A percentile compares a stretch with the other conserved stretches of the same genome.
phyloP scores from a whole-genome alignment of 2,329 filamentous ascomycete genomes.

The Aplosporella prunicola region DNA sequence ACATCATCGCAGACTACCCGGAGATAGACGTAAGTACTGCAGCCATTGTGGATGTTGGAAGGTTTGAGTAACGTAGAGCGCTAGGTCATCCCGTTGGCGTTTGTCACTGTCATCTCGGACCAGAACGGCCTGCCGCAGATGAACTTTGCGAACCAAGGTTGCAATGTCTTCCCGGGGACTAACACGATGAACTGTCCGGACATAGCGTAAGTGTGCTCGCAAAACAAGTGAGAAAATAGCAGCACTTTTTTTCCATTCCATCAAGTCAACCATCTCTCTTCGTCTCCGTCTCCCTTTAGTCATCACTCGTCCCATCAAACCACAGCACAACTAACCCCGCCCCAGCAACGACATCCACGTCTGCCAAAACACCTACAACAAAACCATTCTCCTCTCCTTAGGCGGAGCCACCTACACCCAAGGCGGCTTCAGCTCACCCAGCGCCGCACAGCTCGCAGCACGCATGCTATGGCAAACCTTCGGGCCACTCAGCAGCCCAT shows the following conservation, averaged over 20 bases:
- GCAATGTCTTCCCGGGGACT: constrained; percentile 50
- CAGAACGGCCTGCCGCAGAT: constrained; percentile 41
- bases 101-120: constrained; percentile 49
- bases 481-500: constrained; percentile 42
- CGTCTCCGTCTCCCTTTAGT: too few species aligned
- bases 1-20: constrained; percentile 24
- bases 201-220: constrained; percentile 48
- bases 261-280: too few species aligned
- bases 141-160: constrained; percentile 60
- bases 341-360: constrained; percentile 38
- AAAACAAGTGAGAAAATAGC: too few species aligned
- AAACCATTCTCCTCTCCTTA: constrained; percentile 63
- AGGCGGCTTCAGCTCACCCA: constrained; percentile 46
- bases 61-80: background rate
- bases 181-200: constrained; percentile 52
- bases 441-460: constrained; percentile 36
- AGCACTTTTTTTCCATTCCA: too few species aligned
- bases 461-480: constrained; percentile 62
- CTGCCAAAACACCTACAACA: constrained; percentile 54
- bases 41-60: too few species aligned
- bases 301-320: background rate
- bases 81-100: constrained; percentile 53
- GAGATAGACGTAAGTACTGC: constrained; percentile 32
- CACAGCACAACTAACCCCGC: background rate
- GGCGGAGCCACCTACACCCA: constrained; percentile 63